Conservation (phyloP, 169 alveolate species). For the Babesia bigemina region DNA sequence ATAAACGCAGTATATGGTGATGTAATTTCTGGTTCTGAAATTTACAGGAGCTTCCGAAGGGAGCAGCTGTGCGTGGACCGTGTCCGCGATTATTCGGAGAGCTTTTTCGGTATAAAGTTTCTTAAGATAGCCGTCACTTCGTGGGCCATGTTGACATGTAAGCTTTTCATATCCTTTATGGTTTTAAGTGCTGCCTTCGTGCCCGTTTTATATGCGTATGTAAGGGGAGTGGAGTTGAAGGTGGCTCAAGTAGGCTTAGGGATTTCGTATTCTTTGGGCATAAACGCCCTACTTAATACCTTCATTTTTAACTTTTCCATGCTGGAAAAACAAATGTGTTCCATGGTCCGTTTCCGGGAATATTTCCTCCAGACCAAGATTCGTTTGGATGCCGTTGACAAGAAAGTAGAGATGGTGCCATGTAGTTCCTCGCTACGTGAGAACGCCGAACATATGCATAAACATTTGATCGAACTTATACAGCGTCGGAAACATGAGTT, state of each 20-base stretch:
- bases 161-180: conserved; percentile 1
- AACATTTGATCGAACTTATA: conserved; percentile 9
- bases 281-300: background rate
- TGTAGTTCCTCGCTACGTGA: background rate
- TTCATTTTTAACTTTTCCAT: conserved; percentile 12
- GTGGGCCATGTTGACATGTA: conserved; percentile 43
- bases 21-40: conserved; percentile 47
- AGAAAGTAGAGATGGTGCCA: conserved; percentile 3
- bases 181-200: conserved; percentile 13
- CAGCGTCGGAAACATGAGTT: conserved; percentile 19
- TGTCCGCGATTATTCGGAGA: conserved; percentile 26
- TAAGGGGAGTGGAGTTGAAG: conserved; percentile 15
- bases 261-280: conserved; percentile 9
- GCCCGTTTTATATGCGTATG: background rate
- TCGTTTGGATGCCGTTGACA: conserved; percentile 10
- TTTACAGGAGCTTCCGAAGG: conserved; percentile 46
- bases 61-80: conserved; percentile 42
- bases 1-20: conserved; percentile 52
- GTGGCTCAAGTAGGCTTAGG: conserved; percentile 24
- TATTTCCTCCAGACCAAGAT: conserved; percentile 17
- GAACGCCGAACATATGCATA: background rate
- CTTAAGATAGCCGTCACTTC: conserved; percentile 24
- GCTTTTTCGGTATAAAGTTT: conserved; percentile 26
- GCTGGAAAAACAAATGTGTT: conserved; percentile 34
- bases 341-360: conserved; percentile 21